Evolutionary conservation across 1,284 basidiomycete species (phyloP).

Genomic region (Puccinia sorghi): DNA sequence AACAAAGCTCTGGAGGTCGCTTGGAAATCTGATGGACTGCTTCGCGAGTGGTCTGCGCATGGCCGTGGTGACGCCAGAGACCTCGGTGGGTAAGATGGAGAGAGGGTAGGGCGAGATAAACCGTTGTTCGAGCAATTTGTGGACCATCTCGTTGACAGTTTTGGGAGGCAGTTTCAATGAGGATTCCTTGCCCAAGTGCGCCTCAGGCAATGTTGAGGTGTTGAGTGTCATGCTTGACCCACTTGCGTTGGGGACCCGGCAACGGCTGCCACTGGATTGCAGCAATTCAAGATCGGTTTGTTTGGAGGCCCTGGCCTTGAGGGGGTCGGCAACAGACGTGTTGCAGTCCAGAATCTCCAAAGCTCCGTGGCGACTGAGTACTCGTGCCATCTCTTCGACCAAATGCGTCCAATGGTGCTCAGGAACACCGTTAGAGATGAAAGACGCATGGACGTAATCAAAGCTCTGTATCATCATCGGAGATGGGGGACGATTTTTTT

Average conservation of each 20-base stretch:
- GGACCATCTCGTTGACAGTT: conserved; percentile 24
- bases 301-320: not conserved
- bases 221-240: not conserved
- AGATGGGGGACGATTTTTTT: no score
- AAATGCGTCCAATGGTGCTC: conserved; percentile 27
- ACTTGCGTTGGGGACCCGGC: not conserved
- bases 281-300: not conserved
- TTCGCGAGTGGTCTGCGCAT: conserved; percentile 5
- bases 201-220: not conserved
- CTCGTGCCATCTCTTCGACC: conserved; percentile 26
- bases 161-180: not conserved
- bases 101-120: conserved; percentile 35
- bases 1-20: conserved; percentile 10
- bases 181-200: not conserved
- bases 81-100: conserved; percentile 25
- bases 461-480: conserved; percentile 26
- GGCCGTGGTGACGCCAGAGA: conserved; percentile 8
- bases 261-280: not conserved
- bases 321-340: not conserved
- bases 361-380: conserved; percentile 3
- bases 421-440: conserved; percentile 25
- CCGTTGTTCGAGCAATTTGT: conserved; percentile 9
- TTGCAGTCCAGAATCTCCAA: conserved; percentile 36
- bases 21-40: conserved; percentile 12
- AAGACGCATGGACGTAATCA: conserved; percentile 42